Base-by-base conservation (phyloP, 2,329 filamentous ascomycete genomes). In the Ophiostoma tasmaniense region DNA sequence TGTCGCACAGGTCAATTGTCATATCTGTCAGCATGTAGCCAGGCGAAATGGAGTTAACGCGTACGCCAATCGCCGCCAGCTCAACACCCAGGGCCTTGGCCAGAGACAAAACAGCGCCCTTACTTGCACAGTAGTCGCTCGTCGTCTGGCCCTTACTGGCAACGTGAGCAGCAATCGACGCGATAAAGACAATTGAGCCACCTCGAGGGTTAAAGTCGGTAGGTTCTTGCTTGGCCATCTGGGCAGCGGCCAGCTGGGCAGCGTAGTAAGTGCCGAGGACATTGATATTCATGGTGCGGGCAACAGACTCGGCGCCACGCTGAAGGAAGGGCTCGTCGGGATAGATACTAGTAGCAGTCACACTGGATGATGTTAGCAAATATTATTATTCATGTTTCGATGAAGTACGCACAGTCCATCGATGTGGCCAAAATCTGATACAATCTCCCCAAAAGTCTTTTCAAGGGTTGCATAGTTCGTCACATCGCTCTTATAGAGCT, bases 21-120 rank as follows among this genome's bases (percentile, higher is more conserved):
- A 71, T 68, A 64, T 70, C 69, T 20, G 71, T 71, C 42, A 33
- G 17, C 50, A 71, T 70, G 67, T 69, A 69, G 0, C 89, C 88
- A 0, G 89, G 89, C 13, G 88, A 88, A 76, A 90, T 89, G 1
- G 86, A 87, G 77, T 90, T 91, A 35, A 91, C 89, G 10, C 81
- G 85, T 66, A 91, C 85, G 1, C 88, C 88, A 73, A 87, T 83
- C 14, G 79, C 77, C 0, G 85, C 83, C 88, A 88, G 90, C 77
- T 90, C 87, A 72, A 50, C 45, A 50, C 45, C 45, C 45, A 50
- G 14, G 17, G 45, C 45, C 14, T 50, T 50, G 45, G 45, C 45
- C 45, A 50, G 45, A 8, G 17, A 50, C n/a, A 50, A 6, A 17
- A 50, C 45, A 8, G 17, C 45, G 4, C 45, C 45, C 45, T 50